Evolutionary conservation across 495 filamentous ascomycete species (phyloP).

Genomic region (Xylaria bambusicola): DNA sequence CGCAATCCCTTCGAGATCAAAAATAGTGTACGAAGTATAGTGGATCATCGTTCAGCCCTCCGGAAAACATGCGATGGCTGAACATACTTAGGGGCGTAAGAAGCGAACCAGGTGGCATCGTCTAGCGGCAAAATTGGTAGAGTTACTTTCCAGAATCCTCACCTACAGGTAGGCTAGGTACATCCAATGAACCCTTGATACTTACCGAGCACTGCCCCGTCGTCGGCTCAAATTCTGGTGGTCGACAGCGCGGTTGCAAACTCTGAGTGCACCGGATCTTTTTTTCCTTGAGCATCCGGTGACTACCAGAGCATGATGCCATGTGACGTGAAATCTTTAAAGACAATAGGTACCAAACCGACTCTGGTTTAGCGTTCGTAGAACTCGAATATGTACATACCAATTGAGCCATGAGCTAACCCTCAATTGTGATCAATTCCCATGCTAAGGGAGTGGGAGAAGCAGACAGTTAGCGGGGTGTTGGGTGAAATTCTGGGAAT

Average conservation of each 20-base stretch:
- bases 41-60: too few species aligned
- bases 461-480: not conserved
- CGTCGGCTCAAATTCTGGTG: not conserved
- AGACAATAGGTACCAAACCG: not conserved
- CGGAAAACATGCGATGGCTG: too few species aligned
- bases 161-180: not conserved
- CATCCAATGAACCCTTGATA: not conserved
- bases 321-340: not conserved
- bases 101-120: not conserved
- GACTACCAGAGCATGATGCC: not conserved
- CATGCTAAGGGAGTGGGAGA: not conserved
- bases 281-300: not conserved
- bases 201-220: not conserved
- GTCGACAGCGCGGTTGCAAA: not conserved
- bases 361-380: not conserved
- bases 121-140: not conserved
- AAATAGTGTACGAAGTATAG: too few species aligned
- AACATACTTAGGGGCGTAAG: too few species aligned
- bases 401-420: not conserved
- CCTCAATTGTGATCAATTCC: not conserved
- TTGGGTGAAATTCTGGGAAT: slow-evolving; percentile 4
- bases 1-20: too few species aligned
- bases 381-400: not conserved
- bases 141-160: not conserved
- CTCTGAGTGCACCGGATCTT: not conserved